Evolutionary conservation across 1,139 yeast species (phyloP).

Genomic region (Nakaseomyces glabratus): DNA sequence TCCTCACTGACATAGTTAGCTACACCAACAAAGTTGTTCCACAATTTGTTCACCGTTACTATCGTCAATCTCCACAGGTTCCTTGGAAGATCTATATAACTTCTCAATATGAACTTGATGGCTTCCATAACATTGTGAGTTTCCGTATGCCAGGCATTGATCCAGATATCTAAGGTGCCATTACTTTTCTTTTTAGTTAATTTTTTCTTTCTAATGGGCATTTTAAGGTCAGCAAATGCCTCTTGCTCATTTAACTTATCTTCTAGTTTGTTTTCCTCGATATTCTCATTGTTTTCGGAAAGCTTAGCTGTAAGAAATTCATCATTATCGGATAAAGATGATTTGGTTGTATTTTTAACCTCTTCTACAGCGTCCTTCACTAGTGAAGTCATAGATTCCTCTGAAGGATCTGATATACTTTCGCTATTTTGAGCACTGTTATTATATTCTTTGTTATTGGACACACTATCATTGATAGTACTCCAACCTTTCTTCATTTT

Average conservation of each 20-base stretch:
- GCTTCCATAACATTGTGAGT: slow-evolving; percentile 53
- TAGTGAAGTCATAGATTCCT: no score
- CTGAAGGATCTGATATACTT: neutral
- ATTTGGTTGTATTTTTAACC: no score
- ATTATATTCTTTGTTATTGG: slow-evolving; percentile 7
- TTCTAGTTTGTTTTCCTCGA: slow-evolving; percentile 14
- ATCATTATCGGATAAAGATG: no score
- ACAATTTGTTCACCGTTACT: slow-evolving; percentile 44
- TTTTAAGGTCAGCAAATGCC: slow-evolving; percentile 21
- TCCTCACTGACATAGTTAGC: slow-evolving; percentile 22
- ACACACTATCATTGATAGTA: slow-evolving; percentile 8
- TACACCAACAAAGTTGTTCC: slow-evolving; percentile 69
- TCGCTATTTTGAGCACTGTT: slow-evolving; percentile 2
- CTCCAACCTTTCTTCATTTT: slow-evolving; percentile 20
- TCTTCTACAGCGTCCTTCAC: no score
- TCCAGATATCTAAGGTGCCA: slow-evolving; percentile 12
- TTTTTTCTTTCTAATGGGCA: slow-evolving; percentile 18
- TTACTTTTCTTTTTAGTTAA: slow-evolving; percentile 12
- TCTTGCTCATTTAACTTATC: slow-evolving; percentile 7
- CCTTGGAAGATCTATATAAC: slow-evolving; percentile 66
- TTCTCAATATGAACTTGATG: slow-evolving; percentile 50
- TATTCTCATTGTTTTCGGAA: neutral
- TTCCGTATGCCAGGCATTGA: slow-evolving; percentile 45
- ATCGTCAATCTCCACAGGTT: slow-evolving; percentile 45
- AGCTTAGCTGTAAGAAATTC: no score